These are phyloP conservation scores for Phytophthora sp. DNA, from an alignment of 352 stramenopile species.

Conservation along the genomic window DNA sequence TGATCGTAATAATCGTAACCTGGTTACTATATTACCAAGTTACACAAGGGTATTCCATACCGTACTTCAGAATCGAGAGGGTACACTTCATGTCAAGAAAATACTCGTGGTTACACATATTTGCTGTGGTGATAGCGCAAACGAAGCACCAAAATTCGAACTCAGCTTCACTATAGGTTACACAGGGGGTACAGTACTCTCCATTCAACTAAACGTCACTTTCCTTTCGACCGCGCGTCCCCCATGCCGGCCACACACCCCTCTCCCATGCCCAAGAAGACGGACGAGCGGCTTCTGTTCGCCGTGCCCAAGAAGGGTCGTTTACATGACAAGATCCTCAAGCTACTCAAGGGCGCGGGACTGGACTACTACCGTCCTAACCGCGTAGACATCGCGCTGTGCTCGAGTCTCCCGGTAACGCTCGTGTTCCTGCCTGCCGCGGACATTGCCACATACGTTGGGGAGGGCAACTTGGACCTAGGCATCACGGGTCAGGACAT, in stretches of 20 bases:
- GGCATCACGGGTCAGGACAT: constrained; percentile 98
- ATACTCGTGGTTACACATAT: neutral
- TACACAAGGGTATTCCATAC: no score
- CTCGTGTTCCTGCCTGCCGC: constrained; percentile 97
- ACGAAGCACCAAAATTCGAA: neutral
- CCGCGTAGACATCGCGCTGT: constrained; percentile 94
- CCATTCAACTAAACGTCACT: constrained; percentile 23
- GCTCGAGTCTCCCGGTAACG: constrained; percentile 94
- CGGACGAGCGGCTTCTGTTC: constrained; percentile 86
- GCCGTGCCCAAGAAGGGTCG: constrained; percentile 98
- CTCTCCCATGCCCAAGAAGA: constrained; percentile 24
- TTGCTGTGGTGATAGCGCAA: constrained; percentile 5
- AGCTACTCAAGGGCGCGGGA: constrained; percentile 95
- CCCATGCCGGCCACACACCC: constrained; percentile 20
- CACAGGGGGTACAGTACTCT: no score
- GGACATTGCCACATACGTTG: constrained; percentile 98
- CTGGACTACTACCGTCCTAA: constrained; percentile 95
- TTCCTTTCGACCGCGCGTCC: constrained; percentile 3
- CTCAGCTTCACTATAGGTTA: neutral
- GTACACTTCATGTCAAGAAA: no score
- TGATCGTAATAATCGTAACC: no score
- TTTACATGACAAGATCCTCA: constrained; percentile 96
- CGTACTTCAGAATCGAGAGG: no score
- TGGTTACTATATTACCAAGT: no score
- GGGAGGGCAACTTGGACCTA: constrained; percentile 97